Evolutionary conservation across 2,329 filamentous ascomycete species (phyloP).

Genomic region (Aspergillus sp.): DNA sequence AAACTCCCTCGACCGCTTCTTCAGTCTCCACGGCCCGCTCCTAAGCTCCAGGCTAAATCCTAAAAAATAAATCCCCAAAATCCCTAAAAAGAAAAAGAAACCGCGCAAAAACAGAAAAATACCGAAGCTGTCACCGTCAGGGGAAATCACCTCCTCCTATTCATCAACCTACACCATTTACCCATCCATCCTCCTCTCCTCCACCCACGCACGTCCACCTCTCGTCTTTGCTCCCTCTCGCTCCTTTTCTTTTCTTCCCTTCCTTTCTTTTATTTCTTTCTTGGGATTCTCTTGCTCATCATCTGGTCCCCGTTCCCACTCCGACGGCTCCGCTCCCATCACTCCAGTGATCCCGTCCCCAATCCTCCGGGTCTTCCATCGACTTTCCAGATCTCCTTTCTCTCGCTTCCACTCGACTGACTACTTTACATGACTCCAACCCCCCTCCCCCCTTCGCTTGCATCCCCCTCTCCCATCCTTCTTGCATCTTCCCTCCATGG

Average conservation of each 20-base stretch:
- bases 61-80: too few species aligned
- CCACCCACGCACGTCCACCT: background rate
- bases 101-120: too few species aligned
- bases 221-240: slow-evolving; percentile 26
- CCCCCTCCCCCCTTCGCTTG: slow-evolving; percentile 22
- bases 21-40: slow-evolving; percentile 26
- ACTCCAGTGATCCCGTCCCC: slow-evolving; percentile 29
- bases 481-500: slow-evolving; percentile 26
- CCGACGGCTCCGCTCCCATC: slow-evolving; percentile 15
- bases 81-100: background rate
- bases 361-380: slow-evolving; percentile 28
- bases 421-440: too few species aligned
- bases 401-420: background rate
- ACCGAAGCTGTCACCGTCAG: slow-evolving; percentile 30
- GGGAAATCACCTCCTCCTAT: slow-evolving; percentile 10
- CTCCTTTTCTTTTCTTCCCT: slow-evolving; percentile 1
- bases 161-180: too few species aligned
- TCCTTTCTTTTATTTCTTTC: background rate
- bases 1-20: slow-evolving; percentile 25
- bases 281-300: background rate
- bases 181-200: too few species aligned
- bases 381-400: slow-evolving; percentile 26
- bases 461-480: slow-evolving; percentile 18
- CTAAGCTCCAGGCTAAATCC: slow-evolving; percentile 22
- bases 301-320: background rate